phyloP scores from a whole-genome alignment of 2,329 filamentous ascomycete genomes.

The Sporothrix humicola region DNA sequence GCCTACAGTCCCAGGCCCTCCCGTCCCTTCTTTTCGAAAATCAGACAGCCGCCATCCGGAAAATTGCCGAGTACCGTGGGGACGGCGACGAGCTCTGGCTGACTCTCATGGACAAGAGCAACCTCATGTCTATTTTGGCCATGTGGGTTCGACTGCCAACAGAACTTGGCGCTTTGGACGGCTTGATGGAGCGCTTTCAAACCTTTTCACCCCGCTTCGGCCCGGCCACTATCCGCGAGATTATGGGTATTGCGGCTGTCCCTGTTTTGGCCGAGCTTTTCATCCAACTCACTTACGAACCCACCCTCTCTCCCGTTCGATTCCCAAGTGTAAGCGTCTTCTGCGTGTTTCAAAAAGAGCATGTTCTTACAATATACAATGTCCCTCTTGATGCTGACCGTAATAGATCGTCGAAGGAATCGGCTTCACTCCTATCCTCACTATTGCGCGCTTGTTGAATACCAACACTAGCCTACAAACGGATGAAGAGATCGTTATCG shows the following conservation, averaged over 20 bases:
- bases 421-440: constrained; percentile 35
- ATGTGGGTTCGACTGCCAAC: constrained; percentile 37
- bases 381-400: background rate
- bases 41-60: constrained; percentile 70
- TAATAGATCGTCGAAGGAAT: constrained; percentile 30
- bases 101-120: constrained; percentile 60
- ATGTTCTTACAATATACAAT: no score
- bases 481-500: constrained; percentile 62
- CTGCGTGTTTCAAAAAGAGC: no score
- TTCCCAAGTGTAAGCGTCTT: constrained; percentile 31
- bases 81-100: constrained; percentile 64
- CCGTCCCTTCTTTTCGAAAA: constrained; percentile 81
- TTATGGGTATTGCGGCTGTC: constrained; percentile 35
- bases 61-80: constrained; percentile 78
- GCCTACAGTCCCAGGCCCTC: constrained; percentile 80
- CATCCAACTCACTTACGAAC: constrained; percentile 33
- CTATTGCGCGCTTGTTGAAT: constrained; percentile 42
- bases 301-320: constrained; percentile 26
- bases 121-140: constrained; percentile 64
- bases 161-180: constrained; percentile 33
- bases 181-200: constrained; percentile 36
- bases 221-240: constrained; percentile 35
- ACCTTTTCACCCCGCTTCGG: constrained; percentile 33
- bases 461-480: constrained; percentile 45
- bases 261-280: constrained; percentile 39